Conservation (phyloP, 345 rosid genomes). For the Citrus medica region DNA sequence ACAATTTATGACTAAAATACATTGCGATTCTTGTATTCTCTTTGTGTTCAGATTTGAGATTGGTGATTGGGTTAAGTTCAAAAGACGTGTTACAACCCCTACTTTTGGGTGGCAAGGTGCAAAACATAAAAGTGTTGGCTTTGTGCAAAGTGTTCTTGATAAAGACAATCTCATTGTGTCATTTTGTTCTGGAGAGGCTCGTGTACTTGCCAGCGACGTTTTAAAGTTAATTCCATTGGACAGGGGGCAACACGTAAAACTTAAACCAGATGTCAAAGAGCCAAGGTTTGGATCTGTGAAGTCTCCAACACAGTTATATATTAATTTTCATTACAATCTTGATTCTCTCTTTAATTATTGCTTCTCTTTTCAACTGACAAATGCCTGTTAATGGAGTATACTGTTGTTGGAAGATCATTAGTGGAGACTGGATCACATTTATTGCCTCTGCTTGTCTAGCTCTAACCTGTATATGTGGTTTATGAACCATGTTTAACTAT, state of each 20-base stretch:
- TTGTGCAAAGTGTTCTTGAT: slow-evolving; percentile 82
- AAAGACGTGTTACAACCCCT: slow-evolving; percentile 68
- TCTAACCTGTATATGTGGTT: neutral
- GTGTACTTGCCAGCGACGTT: slow-evolving; percentile 78
- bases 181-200: slow-evolving; percentile 90
- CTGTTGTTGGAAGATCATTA: neutral
- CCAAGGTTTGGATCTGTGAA: slow-evolving; percentile 65
- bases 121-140: slow-evolving; percentile 82
- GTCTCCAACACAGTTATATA: slow-evolving; percentile 2
- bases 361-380: neutral
- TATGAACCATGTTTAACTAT: neutral
- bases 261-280: slow-evolving; percentile 70
- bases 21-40: neutral
- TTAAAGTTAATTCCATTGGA: slow-evolving; percentile 87
- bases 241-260: slow-evolving; percentile 92
- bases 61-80: slow-evolving; percentile 98
- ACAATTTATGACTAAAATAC: neutral
- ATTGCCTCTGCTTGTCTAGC: neutral
- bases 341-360: neutral
- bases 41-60: slow-evolving; percentile 62
- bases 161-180: slow-evolving; percentile 71
- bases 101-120: slow-evolving; percentile 96
- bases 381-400: neutral
- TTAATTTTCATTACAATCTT: neutral
- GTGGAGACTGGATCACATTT: neutral